Evolutionary conservation across 2,329 filamentous ascomycete species (phyloP).

Genomic region (Trichophyton benhamiae): DNA sequence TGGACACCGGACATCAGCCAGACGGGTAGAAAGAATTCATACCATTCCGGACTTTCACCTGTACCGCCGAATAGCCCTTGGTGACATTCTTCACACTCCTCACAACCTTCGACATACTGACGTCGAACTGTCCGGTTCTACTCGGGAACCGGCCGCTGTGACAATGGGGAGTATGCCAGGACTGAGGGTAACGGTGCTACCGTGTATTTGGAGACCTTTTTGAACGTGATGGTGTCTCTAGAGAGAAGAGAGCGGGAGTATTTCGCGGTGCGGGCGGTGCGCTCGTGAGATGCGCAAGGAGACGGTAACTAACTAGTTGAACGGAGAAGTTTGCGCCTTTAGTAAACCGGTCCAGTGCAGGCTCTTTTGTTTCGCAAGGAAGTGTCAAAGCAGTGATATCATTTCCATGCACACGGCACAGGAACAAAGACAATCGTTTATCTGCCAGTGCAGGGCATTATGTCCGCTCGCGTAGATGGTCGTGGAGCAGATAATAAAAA

Average conservation of each 20-base stretch:
- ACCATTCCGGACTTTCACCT: constrained; percentile 99
- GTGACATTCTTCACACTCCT: constrained; percentile 98
- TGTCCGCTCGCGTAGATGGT: neutral
- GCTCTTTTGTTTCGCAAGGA: neutral
- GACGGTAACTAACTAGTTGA: neutral
- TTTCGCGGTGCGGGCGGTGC: neutral
- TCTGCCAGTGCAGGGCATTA: too few relatives aligned
- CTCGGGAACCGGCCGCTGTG: neutral
- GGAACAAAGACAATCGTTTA: too few relatives aligned
- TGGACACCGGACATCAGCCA: neutral
- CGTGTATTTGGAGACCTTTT: neutral
- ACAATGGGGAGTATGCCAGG: neutral
- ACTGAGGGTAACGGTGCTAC: neutral
- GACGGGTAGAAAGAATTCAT: constrained; percentile 23
- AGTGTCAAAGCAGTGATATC: neutral
- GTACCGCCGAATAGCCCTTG: constrained; percentile 91
- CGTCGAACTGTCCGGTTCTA: neutral
- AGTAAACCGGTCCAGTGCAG: neutral
- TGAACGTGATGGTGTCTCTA: neutral
- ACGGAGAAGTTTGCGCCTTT: neutral
- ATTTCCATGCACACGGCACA: neutral
- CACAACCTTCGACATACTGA: constrained; percentile 84
- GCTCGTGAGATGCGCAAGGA: neutral
- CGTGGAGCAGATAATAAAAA: neutral
- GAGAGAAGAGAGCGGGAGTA: neutral